Evolutionary conservation across 441 rosid species (phyloP).

Genomic region (Populus hybrid): DNA sequence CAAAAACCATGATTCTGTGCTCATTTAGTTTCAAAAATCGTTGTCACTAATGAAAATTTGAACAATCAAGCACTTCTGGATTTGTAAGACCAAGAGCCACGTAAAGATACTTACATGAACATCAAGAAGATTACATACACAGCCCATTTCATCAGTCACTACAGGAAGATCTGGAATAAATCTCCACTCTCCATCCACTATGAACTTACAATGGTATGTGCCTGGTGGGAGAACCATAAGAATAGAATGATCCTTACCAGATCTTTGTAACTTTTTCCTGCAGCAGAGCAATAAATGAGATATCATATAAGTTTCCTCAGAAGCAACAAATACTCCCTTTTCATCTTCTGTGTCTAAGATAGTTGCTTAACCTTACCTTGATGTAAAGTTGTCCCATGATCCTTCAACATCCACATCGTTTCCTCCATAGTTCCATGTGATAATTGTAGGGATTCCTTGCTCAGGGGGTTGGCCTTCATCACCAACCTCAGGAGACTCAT

Average conservation of each 20-base stretch:
- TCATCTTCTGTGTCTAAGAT: not conserved
- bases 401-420: slow-evolving; percentile 83
- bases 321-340: not conserved
- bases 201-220: slow-evolving; percentile 77
- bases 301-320: not conserved
- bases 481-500: slow-evolving; percentile 42
- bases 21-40: not conserved
- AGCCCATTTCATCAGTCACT: slow-evolving; percentile 61
- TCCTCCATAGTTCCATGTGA: slow-evolving; percentile 89
- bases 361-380: slow-evolving; percentile 43
- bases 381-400: slow-evolving; percentile 89
- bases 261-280: slow-evolving; percentile 79
- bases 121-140: slow-evolving; percentile 73
- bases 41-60: not conserved
- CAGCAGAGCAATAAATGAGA: slow-evolving; percentile 10
- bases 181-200: slow-evolving; percentile 86
- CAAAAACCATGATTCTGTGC: not conserved
- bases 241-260: slow-evolving; percentile 75
- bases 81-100: not conserved
- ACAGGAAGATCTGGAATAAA: slow-evolving; percentile 72
- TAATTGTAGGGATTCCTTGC: slow-evolving; percentile 69
- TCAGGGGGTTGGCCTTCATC: slow-evolving; percentile 41
- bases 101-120: slow-evolving; percentile 58
- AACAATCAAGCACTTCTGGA: not conserved
- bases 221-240: slow-evolving; percentile 79